A percentile compares a stretch with the other conserved stretches of the same genome.
These are phyloP conservation scores for Schoenoplectus tabernaemontani DNA, from an alignment of 202 grass and related monocot genomes.

Conservation along the genomic window DNA sequence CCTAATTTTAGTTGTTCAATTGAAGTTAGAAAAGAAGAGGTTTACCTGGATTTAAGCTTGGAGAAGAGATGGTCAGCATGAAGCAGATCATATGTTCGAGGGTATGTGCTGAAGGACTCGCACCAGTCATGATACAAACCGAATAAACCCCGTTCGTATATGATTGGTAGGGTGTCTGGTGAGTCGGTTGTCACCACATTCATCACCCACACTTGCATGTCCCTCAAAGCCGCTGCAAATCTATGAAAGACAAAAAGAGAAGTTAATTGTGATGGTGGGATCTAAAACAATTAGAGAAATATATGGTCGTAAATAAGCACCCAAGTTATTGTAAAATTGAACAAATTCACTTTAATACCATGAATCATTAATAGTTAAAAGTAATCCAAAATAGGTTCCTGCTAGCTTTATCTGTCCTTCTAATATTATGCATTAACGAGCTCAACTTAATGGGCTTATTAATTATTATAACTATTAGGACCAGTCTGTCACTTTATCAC, in stretches of 20 bases:
- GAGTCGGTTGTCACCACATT: conserved; percentile 70
- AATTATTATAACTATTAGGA: neutral
- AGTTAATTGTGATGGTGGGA: neutral
- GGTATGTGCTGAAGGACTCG: conserved; percentile 78
- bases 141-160: conserved; percentile 67
- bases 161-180: conserved; percentile 65
- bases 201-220: conserved; percentile 82
- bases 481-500: neutral
- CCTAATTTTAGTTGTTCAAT: neutral
- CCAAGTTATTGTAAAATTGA: neutral
- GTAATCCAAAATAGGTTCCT: neutral
- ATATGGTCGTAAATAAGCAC: neutral
- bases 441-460: neutral
- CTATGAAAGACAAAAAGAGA: conserved; percentile 28
- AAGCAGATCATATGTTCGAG: conserved; percentile 73
- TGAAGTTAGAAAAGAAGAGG: neutral
- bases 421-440: neutral
- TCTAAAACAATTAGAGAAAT: neutral
- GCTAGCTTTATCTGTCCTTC: neutral
- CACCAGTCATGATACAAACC: conserved; percentile 86
- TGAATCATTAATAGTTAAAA: neutral
- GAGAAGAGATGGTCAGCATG: conserved; percentile 73
- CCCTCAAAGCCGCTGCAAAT: conserved; percentile 63
- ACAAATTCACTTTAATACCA: neutral
- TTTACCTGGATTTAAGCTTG: conserved; percentile 56